phyloP scores from a whole-genome alignment of 2,329 filamentous ascomycete species.

The Diaporthe ampelina region DNA sequence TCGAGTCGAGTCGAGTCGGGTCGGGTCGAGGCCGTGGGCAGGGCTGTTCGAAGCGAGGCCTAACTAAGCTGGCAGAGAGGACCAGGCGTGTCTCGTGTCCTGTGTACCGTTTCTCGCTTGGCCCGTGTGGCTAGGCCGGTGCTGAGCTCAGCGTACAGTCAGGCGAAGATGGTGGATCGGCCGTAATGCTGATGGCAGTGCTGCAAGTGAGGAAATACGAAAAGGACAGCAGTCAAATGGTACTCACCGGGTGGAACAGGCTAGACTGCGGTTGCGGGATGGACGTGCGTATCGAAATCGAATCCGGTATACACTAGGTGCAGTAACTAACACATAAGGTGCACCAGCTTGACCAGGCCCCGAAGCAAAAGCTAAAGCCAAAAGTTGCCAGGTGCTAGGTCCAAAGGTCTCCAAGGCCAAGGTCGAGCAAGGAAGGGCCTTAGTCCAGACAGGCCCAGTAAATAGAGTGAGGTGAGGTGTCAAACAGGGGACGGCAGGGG shows the following conservation, averaged over 20 bases:
- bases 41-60: background rate
- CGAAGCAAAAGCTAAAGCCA: constrained; percentile 21
- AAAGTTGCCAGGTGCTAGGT: background rate
- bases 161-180: background rate
- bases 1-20: background rate
- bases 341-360: constrained; percentile 1
- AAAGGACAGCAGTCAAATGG: constrained; percentile 35
- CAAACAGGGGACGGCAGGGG: constrained; percentile 28
- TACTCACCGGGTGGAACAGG: constrained; percentile 1
- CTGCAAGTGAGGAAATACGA: constrained; percentile 29
- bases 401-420: constrained; percentile 2
- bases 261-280: constrained; percentile 32
- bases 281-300: constrained; percentile 20
- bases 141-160: constrained; percentile 17
- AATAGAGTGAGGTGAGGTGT: constrained; percentile 24
- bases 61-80: constrained; percentile 8
- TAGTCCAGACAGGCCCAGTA: constrained; percentile 9
- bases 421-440: background rate
- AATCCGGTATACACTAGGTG: background rate
- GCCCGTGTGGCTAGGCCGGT: constrained; percentile 9
- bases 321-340: constrained; percentile 29
- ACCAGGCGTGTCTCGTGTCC: constrained; percentile 10
- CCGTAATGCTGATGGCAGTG: constrained; percentile 26
- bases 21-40: background rate
- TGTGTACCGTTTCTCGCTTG: background rate